Percentiles rank a stretch among this genome's conserved stretches.
These are phyloP conservation scores for Fagopyrum homotropicum DNA, from an alignment of 148 eudicot species.

Conservation along the genomic window DNA sequence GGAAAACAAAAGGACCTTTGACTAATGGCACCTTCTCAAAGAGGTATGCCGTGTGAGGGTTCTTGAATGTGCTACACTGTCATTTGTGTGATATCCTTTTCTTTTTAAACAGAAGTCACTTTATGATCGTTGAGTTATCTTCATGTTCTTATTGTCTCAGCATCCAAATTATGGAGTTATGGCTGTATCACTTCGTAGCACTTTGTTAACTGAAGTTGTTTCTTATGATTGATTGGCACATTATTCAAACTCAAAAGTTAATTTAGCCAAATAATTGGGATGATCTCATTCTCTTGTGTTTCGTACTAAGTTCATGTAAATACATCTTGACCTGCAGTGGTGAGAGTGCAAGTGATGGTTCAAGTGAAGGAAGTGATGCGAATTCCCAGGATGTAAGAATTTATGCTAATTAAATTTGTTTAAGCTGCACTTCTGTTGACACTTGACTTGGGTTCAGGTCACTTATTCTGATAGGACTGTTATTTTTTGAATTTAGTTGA, in stretches of 20 bases:
- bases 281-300: not conserved
- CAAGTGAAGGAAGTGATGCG: slow-evolving; percentile 96
- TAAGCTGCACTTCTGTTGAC: not conserved
- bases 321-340: slow-evolving; percentile 42
- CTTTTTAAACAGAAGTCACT: not conserved
- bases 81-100: not conserved
- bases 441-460: not conserved
- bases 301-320: not conserved
- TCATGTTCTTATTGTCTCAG: not conserved
- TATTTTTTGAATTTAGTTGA: not conserved
- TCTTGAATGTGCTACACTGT: not conserved
- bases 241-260: not conserved
- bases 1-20: slow-evolving; percentile 56
- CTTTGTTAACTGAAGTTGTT: not conserved
- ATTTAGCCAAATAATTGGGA: not conserved
- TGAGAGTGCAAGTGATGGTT: slow-evolving; percentile 85
- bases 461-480: slow-evolving; percentile 8
- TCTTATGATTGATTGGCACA: not conserved
- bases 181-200: not conserved
- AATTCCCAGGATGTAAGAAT: slow-evolving; percentile 84
- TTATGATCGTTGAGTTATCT: not conserved
- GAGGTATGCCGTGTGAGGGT: slow-evolving; percentile 41
- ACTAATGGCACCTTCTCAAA: slow-evolving; percentile 75
- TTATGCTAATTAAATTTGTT: slow-evolving; percentile 6
- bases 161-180: not conserved